These are phyloP conservation scores for Claviceps sp. DNA, from an alignment of 2,329 filamentous ascomycete species.

Conservation along the genomic window DNA sequence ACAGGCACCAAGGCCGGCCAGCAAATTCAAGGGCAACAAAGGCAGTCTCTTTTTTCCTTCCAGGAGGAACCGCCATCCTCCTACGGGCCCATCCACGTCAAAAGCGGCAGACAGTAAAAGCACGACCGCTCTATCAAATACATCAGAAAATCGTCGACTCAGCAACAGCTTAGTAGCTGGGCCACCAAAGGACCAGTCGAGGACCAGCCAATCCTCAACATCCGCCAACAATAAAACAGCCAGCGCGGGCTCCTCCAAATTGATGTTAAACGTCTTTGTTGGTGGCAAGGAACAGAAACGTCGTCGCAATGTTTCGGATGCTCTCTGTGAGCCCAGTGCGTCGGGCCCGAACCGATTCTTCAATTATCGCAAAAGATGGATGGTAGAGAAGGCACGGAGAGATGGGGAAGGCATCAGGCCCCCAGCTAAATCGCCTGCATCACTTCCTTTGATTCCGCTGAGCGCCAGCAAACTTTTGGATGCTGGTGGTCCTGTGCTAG, in stretches of 20 bases:
- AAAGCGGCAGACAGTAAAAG: neutral
- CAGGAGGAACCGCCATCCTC: neutral
- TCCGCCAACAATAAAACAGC: neutral
- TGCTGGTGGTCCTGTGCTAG: neutral
- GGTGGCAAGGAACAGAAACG: slow-evolving; percentile 26
- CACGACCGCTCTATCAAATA: neutral
- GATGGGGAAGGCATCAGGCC: slow-evolving; percentile 5
- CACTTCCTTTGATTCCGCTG: neutral
- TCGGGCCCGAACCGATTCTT: slow-evolving; percentile 24
- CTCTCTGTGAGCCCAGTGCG: slow-evolving; percentile 27
- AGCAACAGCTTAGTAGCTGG: neutral
- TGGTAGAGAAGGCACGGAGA: slow-evolving; percentile 5
- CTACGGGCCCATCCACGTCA: neutral
- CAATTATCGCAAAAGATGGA: slow-evolving; percentile 6
- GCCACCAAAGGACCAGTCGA: neutral
- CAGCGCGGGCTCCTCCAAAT: neutral
- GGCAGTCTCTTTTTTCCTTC: neutral
- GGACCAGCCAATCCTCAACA: neutral
- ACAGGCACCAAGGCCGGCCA: neutral
- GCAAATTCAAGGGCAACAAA: neutral
- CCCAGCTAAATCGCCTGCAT: neutral
- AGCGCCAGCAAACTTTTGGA: neutral
- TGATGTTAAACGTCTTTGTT: slow-evolving; percentile 29
- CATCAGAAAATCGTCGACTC: neutral
- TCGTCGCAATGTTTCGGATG: slow-evolving; percentile 22